These are phyloP conservation scores for Neurospora tetrasperma DNA, from an alignment of 495 filamentous ascomycete species.

Conservation along the genomic window DNA sequence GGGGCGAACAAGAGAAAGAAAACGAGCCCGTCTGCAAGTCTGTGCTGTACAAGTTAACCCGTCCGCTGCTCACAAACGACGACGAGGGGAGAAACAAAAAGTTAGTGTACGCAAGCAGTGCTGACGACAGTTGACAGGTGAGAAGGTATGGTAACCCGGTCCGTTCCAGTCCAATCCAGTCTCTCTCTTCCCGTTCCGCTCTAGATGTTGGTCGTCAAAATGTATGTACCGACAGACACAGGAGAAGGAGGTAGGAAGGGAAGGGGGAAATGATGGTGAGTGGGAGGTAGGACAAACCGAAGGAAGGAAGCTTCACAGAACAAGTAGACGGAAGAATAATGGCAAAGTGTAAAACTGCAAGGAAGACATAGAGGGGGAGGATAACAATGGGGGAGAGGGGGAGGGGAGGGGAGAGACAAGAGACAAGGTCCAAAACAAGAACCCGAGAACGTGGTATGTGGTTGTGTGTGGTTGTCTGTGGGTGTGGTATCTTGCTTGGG, in stretches of 20 bases:
- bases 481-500: too few relatives aligned
- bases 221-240: background rate
- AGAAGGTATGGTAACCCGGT: background rate
- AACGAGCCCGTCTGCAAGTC: background rate
- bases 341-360: background rate
- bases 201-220: background rate
- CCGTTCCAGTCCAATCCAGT: background rate
- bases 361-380: background rate
- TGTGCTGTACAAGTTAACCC: background rate
- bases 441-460: background rate
- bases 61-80: background rate
- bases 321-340: background rate
- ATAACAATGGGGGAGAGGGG: slow-evolving; percentile 9
- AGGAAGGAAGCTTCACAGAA: background rate
- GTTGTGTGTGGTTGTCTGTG: too few relatives aligned
- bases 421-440: background rate
- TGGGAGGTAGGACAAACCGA: background rate
- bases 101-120: background rate
- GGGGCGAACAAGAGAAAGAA: background rate
- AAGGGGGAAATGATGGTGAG: background rate
- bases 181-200: background rate
- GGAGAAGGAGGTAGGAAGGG: background rate
- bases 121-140: background rate
- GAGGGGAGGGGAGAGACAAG: background rate
- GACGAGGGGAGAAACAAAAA: background rate